These are phyloP conservation scores for Aegilops tauschii DNA, from an alignment of 176 grass and related monocot genomes.

Conservation along the genomic window DNA sequence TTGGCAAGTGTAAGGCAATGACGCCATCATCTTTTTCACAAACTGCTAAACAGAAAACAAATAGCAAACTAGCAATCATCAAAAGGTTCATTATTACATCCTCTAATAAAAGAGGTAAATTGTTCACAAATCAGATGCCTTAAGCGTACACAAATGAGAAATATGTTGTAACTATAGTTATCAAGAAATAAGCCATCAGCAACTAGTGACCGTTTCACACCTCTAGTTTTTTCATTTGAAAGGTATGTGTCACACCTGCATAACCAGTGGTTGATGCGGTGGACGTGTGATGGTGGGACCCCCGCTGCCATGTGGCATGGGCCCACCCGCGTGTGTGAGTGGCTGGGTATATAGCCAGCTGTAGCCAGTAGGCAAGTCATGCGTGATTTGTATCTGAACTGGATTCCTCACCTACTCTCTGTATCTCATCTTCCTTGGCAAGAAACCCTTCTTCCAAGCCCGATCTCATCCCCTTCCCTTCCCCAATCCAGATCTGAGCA, in stretches of 20 bases:
- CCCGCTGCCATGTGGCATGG: too few relatives aligned
- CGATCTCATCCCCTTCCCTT: too few relatives aligned
- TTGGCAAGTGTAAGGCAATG: constrained; percentile 88
- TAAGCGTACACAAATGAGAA: background rate
- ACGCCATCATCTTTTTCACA: constrained; percentile 89
- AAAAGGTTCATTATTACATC: constrained; percentile 20
- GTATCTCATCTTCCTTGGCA: too few relatives aligned
- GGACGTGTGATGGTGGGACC: too few relatives aligned
- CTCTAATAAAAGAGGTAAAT: background rate
- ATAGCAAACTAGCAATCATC: background rate
- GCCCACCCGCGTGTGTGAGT: too few relatives aligned
- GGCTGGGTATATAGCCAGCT: too few relatives aligned
- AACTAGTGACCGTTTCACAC: background rate
- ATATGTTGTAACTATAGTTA: background rate
- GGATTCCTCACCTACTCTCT: too few relatives aligned
- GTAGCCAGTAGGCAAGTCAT: too few relatives aligned
- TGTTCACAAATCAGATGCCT: background rate
- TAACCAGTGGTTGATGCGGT: too few relatives aligned
- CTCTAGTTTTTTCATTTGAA: background rate
- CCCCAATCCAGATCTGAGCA: too few relatives aligned
- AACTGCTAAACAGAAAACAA: constrained; percentile 52
- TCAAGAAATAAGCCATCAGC: background rate
- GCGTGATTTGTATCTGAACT: too few relatives aligned
- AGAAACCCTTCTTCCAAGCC: too few relatives aligned
- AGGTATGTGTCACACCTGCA: background rate